Evolutionary conservation across 352 stramenopile species (phyloP), one percentile per base, ranked within the genome.

Genomic region (Phytophthora tentaculata): DNA sequence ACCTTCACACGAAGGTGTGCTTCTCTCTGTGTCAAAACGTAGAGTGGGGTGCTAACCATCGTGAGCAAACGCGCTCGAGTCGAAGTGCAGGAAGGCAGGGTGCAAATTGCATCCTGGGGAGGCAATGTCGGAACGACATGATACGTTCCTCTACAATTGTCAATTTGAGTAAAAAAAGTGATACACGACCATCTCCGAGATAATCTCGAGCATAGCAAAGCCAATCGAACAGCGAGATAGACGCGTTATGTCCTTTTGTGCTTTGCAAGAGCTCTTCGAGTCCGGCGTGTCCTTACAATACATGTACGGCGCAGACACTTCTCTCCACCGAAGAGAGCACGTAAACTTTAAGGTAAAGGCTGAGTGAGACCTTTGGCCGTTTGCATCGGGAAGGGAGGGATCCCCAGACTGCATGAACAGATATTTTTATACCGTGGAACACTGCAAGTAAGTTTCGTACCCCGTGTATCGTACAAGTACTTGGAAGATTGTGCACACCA

Each of bases 1-100:
- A 62, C 58, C 59, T 47, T 29, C 50, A 60, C n/a, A n/a, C n/a
- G n/a, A n/a, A n/a, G n/a, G 60, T 43, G 66, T 74, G 66, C 61
- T 74, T 74, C 61, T 68, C 66, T 74, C 66, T 65, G 23, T 62
- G 49, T 65, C 26, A 54, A 70, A 74, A 64, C 59, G 66, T 61
- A 74, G 66, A 74, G 66, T 74, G 66, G 8, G 39, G 48, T 10
- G 8, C 37, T 20, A 45, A 45, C 37, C 17, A 45, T 45, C 1
- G 20, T 52, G 41, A 24, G 41, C 17, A 26, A 48, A 22, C 23
- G n/a, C 50, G 19, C n/a, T 52, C 8, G 26, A 32, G 26, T 32
- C 47, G 29, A 29, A 13, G 28, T 56, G 51, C 60, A 23, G 50
- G 51, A 67, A 59, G 20, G 26, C 41, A 48, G 35, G 20, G 55